Base-by-base conservation (phyloP, 148 eudicot species). In the Vaccinium myrtillus region DNA sequence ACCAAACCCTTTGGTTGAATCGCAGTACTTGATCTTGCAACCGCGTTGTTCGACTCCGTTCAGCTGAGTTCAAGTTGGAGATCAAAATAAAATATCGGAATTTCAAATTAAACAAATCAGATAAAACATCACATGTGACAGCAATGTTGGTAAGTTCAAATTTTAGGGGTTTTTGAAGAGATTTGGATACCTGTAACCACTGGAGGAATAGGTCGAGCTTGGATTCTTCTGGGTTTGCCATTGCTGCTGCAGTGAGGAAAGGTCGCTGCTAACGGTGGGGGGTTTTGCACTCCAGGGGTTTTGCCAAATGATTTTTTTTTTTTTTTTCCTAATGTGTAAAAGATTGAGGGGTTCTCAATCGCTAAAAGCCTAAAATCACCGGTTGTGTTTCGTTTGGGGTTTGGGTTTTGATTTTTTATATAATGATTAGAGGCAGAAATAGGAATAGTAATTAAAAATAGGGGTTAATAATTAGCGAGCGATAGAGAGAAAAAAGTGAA, bases 31-130 rank as follows among this genome's bases (percentile, higher is more conserved):
- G 91, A 95, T 91, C 32, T 89, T 59, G 90, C 98, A 95, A 73
- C 98, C 98, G 16, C 94, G 95, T 43, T 93, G 75, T 84, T 94
- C 90, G 63, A 91, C 96, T 84, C 93, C 91, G 83, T 97, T 97
- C 18, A 93, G 83, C 98, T 96, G 87, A 61, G 61, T 75, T 79
- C 53, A 59, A 81, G 80, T 83, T 78, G 18, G 43, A 67, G 18
- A 16, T 11, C 21, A 50, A 46, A 43, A 10, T n/a, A 8, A n/a
- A 39, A 51, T 43, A 43, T 8, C 7, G 11, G 12, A 53, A 51
- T 69, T 27, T 25, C 36, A 13, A 69, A 27, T 27, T 27, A 16
- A 27, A 58, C 75, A 53, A 78, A 46, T 30, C 2, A 78, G 61
- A 8, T 48, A 13, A 71, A 49, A 79, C 23, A n/a, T 46, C 1